Evolutionary conservation across 495 filamentous ascomycete genomes (phyloP).

Genomic region (Penicillium goetzii): DNA sequence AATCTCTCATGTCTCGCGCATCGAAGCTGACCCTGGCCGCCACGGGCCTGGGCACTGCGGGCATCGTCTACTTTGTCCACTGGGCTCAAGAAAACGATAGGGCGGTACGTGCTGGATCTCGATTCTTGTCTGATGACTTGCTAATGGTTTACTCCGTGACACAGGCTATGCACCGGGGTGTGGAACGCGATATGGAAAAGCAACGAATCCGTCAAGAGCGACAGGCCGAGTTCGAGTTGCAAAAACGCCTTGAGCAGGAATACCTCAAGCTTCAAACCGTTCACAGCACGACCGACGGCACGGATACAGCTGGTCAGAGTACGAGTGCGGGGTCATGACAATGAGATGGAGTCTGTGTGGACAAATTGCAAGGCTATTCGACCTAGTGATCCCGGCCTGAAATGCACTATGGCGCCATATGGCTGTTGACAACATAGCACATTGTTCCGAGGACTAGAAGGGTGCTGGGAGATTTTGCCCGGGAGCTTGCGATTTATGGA

Average conservation of each 20-base stretch:
- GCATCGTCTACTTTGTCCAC: constrained; percentile 86
- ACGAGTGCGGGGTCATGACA: constrained; percentile 28
- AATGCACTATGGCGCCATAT: not conserved
- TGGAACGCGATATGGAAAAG: constrained; percentile 93
- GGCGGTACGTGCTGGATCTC: constrained; percentile 55
- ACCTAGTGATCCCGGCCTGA: not conserved
- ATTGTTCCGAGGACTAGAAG: not conserved
- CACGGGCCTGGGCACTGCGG: constrained; percentile 74
- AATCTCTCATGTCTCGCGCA: constrained; percentile 74
- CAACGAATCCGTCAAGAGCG: constrained; percentile 86
- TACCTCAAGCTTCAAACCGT: constrained; percentile 85
- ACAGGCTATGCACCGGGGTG: constrained; percentile 94
- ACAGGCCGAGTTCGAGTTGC: constrained; percentile 91
- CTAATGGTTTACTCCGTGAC: constrained; percentile 6
- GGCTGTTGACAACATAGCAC: not conserved
- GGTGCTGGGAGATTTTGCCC: not conserved
- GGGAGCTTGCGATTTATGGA: constrained; percentile 1
- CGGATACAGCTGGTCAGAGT: constrained; percentile 21
- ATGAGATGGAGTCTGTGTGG: not conserved
- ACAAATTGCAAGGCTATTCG: not conserved
- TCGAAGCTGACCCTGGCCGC: constrained; percentile 82
- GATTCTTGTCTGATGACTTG: not conserved
- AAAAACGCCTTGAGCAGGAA: constrained; percentile 81
- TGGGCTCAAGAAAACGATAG: constrained; percentile 84
- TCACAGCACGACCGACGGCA: constrained; percentile 36